Evolutionary conservation across 2,329 filamentous ascomycete species (phyloP).

Genomic region (Aspergillus novofumigatus): DNA sequence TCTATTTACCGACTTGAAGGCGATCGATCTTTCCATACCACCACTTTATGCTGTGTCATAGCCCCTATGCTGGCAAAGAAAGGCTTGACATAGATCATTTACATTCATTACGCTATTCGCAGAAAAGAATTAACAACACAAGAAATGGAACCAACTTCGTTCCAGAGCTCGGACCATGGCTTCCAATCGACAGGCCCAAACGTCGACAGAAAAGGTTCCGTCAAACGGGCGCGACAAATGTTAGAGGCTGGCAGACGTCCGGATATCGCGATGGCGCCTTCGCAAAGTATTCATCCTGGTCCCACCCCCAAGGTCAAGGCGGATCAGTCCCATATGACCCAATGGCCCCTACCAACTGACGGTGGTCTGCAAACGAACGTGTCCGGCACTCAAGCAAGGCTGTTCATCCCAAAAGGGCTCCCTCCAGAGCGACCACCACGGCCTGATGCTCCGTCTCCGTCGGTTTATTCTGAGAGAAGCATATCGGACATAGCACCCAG

Average conservation of each 20-base stretch:
- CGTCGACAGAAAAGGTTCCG: constrained; percentile 28
- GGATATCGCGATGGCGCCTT: constrained; percentile 8
- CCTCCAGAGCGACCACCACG: constrained; percentile 41
- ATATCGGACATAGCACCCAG: constrained; percentile 22
- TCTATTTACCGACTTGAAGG: background rate
- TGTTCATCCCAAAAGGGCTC: constrained; percentile 31
- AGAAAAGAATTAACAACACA: background rate
- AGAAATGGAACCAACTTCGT: background rate
- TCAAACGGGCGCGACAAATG: constrained; percentile 33
- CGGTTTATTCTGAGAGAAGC: constrained; percentile 32
- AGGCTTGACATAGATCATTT: background rate
- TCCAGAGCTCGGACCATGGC: constrained; percentile 7
- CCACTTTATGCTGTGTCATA: background rate
- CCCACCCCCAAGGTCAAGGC: constrained; percentile 12
- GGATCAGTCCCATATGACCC: constrained; percentile 34
- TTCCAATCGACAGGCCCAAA: constrained; percentile 4
- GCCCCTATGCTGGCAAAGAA: constrained; percentile 2
- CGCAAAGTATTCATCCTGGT: constrained; percentile 9
- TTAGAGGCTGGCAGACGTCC: constrained; percentile 29
- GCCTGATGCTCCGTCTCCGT: constrained; percentile 36
- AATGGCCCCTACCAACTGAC: constrained; percentile 46
- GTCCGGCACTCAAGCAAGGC: constrained; percentile 21
- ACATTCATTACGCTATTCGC: background rate
- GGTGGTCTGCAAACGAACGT: constrained; percentile 20
- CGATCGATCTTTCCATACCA: background rate